A percentile compares a stretch with the other conserved stretches of the same genome.
Evolutionary conservation across 2,329 filamentous ascomycete genomes (phyloP).

Genomic region (Ascochyta pisi): DNA sequence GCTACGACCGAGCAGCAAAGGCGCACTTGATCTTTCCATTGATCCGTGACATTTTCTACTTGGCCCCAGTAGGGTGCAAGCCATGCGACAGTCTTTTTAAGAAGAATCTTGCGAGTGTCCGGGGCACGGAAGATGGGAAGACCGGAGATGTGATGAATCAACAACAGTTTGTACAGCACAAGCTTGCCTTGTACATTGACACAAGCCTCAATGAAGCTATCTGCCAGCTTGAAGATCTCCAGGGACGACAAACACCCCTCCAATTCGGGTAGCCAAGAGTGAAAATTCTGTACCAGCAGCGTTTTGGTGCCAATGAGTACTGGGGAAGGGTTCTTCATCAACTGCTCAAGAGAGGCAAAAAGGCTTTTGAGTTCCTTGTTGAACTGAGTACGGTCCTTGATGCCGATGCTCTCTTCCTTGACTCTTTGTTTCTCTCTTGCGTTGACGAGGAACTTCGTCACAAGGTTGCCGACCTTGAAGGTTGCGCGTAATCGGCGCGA

Average conservation of each 20-base stretch:
- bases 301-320: constrained; percentile 94
- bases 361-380: constrained; percentile 83
- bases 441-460: constrained; percentile 93
- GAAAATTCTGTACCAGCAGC: constrained; percentile 92
- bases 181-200: constrained; percentile 87
- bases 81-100: constrained; percentile 86
- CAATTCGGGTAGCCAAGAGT: constrained; percentile 95
- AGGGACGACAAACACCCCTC: constrained; percentile 75
- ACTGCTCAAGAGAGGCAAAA: constrained; percentile 85
- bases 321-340: constrained; percentile 88
- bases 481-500: constrained; percentile 86
- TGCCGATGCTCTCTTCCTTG: constrained; percentile 88
- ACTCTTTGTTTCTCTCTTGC: constrained; percentile 83
- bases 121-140: constrained; percentile 81
- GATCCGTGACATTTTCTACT: constrained; percentile 73
- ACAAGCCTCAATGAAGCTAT: constrained; percentile 94
- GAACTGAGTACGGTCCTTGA: constrained; percentile 77
- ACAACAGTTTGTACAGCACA: constrained; percentile 86
- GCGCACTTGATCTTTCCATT: constrained; percentile 92
- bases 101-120: constrained; percentile 75
- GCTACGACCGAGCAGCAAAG: constrained; percentile 92
- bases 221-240: constrained; percentile 88
- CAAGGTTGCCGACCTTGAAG: constrained; percentile 91
- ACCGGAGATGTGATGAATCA: constrained; percentile 90
- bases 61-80: constrained; percentile 92